phyloP scores from a whole-genome alignment of 352 stramenopile genomes.

The Albugo candida region DNA sequence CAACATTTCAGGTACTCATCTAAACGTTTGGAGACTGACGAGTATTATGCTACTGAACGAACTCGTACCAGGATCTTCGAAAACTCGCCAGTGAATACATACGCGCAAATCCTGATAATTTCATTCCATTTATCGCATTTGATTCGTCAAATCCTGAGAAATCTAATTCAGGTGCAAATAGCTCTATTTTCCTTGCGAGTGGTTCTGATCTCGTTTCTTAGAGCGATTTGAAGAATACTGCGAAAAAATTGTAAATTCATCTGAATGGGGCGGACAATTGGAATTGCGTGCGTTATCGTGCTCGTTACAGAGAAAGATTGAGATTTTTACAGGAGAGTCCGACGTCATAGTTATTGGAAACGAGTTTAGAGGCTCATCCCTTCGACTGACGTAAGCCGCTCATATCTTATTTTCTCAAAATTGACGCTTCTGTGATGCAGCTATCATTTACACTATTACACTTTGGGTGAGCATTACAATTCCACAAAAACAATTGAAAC shows the following conservation, averaged over 20 bases:
- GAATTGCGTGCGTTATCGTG: slow-evolving; percentile 87
- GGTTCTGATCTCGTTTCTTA: slow-evolving; percentile 3
- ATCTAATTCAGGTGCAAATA: slow-evolving; percentile 13
- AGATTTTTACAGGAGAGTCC: slow-evolving; percentile 82
- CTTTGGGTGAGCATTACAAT: slow-evolving; percentile 99
- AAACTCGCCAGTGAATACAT: slow-evolving; percentile 64
- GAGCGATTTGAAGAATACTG: slow-evolving; percentile 85
- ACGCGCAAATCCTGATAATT: slow-evolving; percentile 74
- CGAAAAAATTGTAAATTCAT: slow-evolving; percentile 69
- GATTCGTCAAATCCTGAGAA: slow-evolving; percentile 22
- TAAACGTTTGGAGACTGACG: background rate
- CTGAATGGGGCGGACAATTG: slow-evolving; percentile 94
- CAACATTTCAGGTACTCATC: background rate
- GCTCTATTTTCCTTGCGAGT: background rate
- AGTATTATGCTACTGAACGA: slow-evolving; percentile 14
- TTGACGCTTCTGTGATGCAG: slow-evolving; percentile 1
- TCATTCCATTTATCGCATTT: slow-evolving; percentile 78
- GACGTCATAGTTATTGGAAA: slow-evolving; percentile 80
- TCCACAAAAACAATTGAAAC: slow-evolving; percentile 41
- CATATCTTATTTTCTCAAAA: background rate
- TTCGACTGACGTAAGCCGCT: slow-evolving; percentile 75
- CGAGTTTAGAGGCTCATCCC: slow-evolving; percentile 52
- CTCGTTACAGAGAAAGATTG: slow-evolving; percentile 71
- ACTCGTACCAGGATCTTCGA: slow-evolving; percentile 26
- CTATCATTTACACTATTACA: slow-evolving; percentile 96